These are phyloP conservation scores for Raffaelea ambrosiae DNA, from an alignment of 2,329 filamentous ascomycete genomes.

Conservation along the genomic window DNA sequence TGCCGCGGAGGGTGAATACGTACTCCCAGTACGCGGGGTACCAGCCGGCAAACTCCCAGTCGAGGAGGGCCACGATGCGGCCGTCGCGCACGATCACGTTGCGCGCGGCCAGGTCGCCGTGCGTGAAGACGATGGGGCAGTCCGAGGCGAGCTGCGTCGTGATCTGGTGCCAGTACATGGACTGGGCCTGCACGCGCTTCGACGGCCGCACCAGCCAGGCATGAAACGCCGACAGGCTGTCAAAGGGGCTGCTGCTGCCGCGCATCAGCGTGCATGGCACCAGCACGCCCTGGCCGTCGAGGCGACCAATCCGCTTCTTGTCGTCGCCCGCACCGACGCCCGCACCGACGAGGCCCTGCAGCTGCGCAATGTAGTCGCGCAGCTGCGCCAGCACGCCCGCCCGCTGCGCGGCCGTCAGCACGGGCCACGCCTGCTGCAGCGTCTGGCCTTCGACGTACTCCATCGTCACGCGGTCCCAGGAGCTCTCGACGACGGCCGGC, in stretches of 20 bases:
- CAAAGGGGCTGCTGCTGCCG: slow-evolving; percentile 14
- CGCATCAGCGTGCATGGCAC: slow-evolving; percentile 16
- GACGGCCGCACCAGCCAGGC: slow-evolving; percentile 17
- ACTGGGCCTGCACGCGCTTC: slow-evolving; percentile 8
- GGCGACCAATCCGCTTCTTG: slow-evolving; percentile 12
- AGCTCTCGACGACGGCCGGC: slow-evolving; percentile 16
- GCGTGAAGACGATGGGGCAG: slow-evolving; percentile 32
- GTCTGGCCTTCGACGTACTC: slow-evolving; percentile 17
- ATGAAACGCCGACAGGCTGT: slow-evolving; percentile 12
- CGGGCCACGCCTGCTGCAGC: slow-evolving; percentile 15
- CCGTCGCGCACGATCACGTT: slow-evolving; percentile 35
- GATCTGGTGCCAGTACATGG: slow-evolving; percentile 16
- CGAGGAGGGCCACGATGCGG: slow-evolving; percentile 33
- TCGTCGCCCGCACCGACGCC: neutral
- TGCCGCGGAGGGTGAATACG: slow-evolving; percentile 6
- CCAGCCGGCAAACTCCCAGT: slow-evolving; percentile 40
- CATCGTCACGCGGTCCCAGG: slow-evolving; percentile 20
- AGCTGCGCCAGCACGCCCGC: slow-evolving; percentile 13
- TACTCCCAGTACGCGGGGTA: slow-evolving; percentile 34
- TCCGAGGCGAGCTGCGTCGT: slow-evolving; percentile 12
- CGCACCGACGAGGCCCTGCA: slow-evolving; percentile 12
- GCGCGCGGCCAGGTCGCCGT: slow-evolving; percentile 28
- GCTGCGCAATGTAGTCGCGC: slow-evolving; percentile 14
- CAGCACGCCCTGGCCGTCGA: slow-evolving; percentile 15
- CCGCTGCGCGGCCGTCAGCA: slow-evolving; percentile 7